Evolutionary conservation across 176 grass and related monocot species (phyloP), one percentile per base, ranked within the genome.

Genomic region (Oropetium thomaeum): DNA sequence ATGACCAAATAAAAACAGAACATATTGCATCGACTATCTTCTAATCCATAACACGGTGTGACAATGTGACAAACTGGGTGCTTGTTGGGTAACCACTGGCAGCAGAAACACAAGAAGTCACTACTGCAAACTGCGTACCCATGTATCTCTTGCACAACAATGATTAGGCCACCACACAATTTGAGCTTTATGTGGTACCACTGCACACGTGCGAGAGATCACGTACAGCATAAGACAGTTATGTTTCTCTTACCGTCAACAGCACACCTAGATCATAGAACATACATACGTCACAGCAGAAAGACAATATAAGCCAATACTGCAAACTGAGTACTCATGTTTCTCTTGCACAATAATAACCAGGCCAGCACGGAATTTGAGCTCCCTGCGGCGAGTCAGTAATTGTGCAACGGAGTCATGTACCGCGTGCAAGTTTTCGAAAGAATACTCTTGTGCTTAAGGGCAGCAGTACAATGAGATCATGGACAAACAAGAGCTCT

Each of bases 261-360:
- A 57, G 58, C 45, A 35, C 26, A 71, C 16, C 47, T 10, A 71
- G 47, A 77, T 54, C 55, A 62, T 17, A 39, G 32, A 63, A 45
- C 9, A 51, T 5, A n/a, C 42, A 7, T 30, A 65, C 58, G n/a
- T 37, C 17, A 28, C 58, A 72, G 38, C 69, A 67, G 16, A 73
- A 37, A 59, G 49, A 58, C 61, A 74, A 74, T n/a, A 29, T 34
- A 45, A 65, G 38, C 25, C 48, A 22, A 75, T 39, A 7, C 38
- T 79, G 30, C 82, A 85, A 67, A 85, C 58, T 32, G 60, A 3
- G 69, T 37, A 70, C 39, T 4, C 76, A 52, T 60, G 52, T 61
- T 7, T 5, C 69, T 88, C 64, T 76, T 67, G 81, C 58, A 84
- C 58, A 19, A 8, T 17, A 51, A 60, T 30, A 20, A 59, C 25